These are phyloP conservation scores for Cystobasidium ongulense DNA, from an alignment of 768 basidiomycete species.

Conservation along the genomic window DNA sequence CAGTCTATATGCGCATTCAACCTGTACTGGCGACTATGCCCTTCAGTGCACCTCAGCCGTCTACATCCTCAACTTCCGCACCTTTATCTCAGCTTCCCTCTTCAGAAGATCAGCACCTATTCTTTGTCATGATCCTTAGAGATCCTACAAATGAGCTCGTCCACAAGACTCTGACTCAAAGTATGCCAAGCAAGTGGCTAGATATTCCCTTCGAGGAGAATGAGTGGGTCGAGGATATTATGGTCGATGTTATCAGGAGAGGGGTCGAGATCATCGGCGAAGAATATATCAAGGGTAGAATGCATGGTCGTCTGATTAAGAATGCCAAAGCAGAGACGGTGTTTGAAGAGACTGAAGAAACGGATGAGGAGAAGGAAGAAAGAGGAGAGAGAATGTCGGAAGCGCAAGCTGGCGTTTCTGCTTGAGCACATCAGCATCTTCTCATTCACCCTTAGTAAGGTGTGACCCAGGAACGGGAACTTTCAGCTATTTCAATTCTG, in stretches of 20 bases:
- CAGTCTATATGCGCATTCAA: conserved; percentile 87
- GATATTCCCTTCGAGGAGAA: conserved; percentile 76
- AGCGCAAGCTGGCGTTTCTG: conserved; percentile 1
- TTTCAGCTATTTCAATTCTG: not conserved
- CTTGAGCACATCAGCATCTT: not conserved
- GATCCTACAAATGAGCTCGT: conserved; percentile 73
- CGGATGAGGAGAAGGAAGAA: conserved; percentile 4
- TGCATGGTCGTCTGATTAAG: conserved; percentile 50
- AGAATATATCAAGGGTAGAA: conserved; percentile 74
- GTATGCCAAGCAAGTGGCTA: conserved; percentile 75
- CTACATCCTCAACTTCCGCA: conserved; percentile 34
- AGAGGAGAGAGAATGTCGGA: not conserved
- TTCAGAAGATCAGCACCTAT: conserved; percentile 51
- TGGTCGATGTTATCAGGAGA: conserved; percentile 75
- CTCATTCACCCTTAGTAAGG: too few relatives aligned
- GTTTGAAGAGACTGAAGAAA: conserved; percentile 27
- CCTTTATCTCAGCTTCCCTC: conserved; percentile 38
- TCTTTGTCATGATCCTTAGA: conserved; percentile 61
- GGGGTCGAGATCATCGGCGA: conserved; percentile 86
- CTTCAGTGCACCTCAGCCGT: conserved; percentile 45
- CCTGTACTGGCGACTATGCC: conserved; percentile 59
- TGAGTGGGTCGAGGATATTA: conserved; percentile 85
- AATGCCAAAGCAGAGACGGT: conserved; percentile 27
- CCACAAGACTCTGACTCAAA: conserved; percentile 72
- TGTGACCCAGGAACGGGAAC: too few relatives aligned